Evolutionary conservation across 2,329 filamentous ascomycete genomes (phyloP), one percentile per base, ranked within the genome.

Genomic region (Colletotrichum sojae): DNA sequence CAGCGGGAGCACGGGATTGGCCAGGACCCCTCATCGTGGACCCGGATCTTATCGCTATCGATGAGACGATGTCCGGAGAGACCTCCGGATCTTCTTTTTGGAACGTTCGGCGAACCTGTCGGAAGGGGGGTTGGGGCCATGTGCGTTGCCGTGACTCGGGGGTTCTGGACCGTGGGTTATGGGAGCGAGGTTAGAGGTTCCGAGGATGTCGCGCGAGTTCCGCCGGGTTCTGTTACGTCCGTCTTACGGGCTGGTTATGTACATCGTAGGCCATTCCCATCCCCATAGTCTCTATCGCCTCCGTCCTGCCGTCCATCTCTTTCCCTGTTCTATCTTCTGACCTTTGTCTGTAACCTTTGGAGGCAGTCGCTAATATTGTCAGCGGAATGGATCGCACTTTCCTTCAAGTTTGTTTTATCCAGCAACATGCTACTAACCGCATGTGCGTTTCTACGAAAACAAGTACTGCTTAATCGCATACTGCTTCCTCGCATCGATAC

Each of bases 141-240:
- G 62, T 61, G 62, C 6, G 49, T 43, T n/a, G 46, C 15, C 51
- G 40, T 63, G 40, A 55, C 51, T 54, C 59, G 59, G 52, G 18
- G 18, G n/a, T 40, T 27, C 13, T 6, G 31, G 22, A 40, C 20
- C 60, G 43, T 63, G 60, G 52, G 60, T 36, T 27, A 39, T 48
- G 60, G 16, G 12, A 18, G 49, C 45, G 6, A 22, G 39, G 39
- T 56, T 10, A 55, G 40, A 59, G 55, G 62, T 27, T 66, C 59
- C 25, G 9, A n/a, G 39, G 5, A 31, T 27, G 39, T 55, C 27
- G 15, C 45, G 48, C 36, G 31, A 13, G 46, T 52, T 60, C 57
- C 48, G 48, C 18, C 20, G 31, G 31, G 2, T 36, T 31, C 27
- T 31, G 8, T 9, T 31, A 10, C 5, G 6, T 31, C 27, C 27